Evolutionary conservation across 2,329 filamentous ascomycete species (phyloP), one percentile per base, ranked within the genome.

Genomic region (Fusarium fujikuroi): DNA sequence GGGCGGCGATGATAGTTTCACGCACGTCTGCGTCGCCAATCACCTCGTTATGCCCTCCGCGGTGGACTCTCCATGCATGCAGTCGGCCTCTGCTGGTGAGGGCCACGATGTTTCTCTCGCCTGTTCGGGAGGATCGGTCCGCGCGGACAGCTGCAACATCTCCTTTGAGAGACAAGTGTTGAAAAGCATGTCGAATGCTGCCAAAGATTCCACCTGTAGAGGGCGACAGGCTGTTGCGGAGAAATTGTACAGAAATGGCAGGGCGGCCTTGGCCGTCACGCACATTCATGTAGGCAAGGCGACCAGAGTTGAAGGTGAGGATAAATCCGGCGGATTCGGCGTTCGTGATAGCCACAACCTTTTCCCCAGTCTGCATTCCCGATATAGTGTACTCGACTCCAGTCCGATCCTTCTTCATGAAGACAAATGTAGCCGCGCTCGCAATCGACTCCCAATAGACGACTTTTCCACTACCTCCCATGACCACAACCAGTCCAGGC

Each of bases 381-480:
- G 89, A 86, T 70, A 97, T 90, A 6, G 85, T 85, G 50, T 93
- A 90, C 78, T 97, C 94, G 21, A 97, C 90, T 21, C 93, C 93
- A 73, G 91, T 92, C 73, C 93, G 91, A 78, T 93, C 93, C 79
- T 97, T 92, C 73, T 93, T 92, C 78, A 95, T 93, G 44, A 97
- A 89, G 71, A 93, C 93, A 62, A 97, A 87, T 2, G 94, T 94
- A 43, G 95, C 93, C 15, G 94, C 95, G 81, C 91, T 95, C 63
- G 95, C 95, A 72, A 98, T 93, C 43, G 94, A 97, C 80, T 98
- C 96, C 95, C 96, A 98, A 81, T 96, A 98, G 49, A 94, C 92
- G 59, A 98, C 90, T 81, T 92, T 95, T 59, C 96, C 96, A 54
- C 88, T 95, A 23, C 89, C 90, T 18, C 95, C 93, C 84, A 95